phyloP scores from a whole-genome alignment of 2,329 filamentous ascomycete genomes.

The Beauveria scarabaeidicola region DNA sequence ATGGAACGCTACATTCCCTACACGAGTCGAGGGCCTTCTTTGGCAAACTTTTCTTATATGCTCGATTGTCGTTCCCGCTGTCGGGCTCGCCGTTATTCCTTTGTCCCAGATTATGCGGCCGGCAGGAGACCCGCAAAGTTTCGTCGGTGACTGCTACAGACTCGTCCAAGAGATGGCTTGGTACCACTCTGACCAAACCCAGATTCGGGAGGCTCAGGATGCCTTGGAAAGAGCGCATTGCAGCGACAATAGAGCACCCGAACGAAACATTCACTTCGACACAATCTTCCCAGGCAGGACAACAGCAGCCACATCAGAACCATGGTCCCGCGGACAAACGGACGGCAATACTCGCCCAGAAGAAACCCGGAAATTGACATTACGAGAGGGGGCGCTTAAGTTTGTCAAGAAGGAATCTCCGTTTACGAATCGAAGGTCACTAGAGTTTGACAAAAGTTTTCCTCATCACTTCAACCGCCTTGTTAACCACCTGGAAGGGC shows the following conservation, averaged over 20 bases:
- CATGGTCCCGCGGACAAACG: too few species aligned
- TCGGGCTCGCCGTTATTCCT: background rate
- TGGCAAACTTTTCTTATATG: background rate
- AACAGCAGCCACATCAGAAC: too few species aligned
- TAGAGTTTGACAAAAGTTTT: background rate
- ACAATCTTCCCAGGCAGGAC: background rate
- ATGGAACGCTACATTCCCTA: background rate
- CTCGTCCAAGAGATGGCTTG: background rate
- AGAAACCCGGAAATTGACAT: background rate
- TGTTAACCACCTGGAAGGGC: background rate
- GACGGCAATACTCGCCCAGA: background rate
- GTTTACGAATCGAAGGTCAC: background rate
- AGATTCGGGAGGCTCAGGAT: background rate
- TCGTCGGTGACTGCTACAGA: background rate
- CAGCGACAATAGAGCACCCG: background rate
- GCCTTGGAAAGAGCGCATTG: background rate
- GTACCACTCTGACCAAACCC: background rate
- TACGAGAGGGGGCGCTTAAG: background rate
- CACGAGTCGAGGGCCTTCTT: background rate
- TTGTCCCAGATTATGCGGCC: background rate
- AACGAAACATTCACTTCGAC: background rate
- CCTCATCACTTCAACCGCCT: background rate
- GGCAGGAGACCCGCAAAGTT: background rate
- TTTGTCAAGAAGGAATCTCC: background rate
- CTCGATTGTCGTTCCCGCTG: background rate